These are phyloP conservation scores for Candida tallmaniae DNA, from an alignment of 805 yeast species.

Conservation along the genomic window DNA sequence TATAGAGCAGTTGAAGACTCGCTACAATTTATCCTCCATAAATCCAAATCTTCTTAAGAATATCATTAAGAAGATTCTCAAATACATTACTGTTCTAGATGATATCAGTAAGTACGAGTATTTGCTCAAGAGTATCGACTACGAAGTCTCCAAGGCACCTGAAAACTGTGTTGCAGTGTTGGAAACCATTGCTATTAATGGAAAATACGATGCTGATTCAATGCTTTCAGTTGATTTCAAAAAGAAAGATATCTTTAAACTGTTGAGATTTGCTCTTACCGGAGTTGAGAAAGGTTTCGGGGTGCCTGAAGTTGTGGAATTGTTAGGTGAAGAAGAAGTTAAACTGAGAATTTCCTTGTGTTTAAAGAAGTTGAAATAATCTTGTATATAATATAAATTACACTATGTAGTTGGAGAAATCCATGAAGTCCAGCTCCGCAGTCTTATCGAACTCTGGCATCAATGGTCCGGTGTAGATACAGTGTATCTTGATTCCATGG, in stretches of 20 bases:
- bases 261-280: constrained; percentile 63
- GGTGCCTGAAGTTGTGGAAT: constrained; percentile 50
- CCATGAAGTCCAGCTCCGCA: constrained; percentile 23
- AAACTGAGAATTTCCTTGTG: constrained; percentile 18
- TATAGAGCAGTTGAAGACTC: background rate
- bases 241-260: constrained; percentile 47
- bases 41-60: constrained; percentile 13
- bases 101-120: constrained; percentile 52
- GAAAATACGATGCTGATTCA: constrained; percentile 5
- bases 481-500: constrained; percentile 76
- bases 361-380: background rate
- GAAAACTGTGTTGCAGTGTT: constrained; percentile 14
- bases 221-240: constrained; percentile 4
- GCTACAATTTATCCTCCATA: background rate
- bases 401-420: constrained; percentile 17
- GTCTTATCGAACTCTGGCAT: constrained; percentile 15
- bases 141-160: constrained; percentile 10
- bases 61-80: constrained; percentile 36
- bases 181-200: constrained; percentile 10
- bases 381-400: background rate
- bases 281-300: constrained; percentile 70
- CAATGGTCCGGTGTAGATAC: constrained; percentile 51
- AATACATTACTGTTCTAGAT: constrained; percentile 46
- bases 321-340: constrained; percentile 47
- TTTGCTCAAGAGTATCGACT: constrained; percentile 6